These are phyloP conservation scores for Yamadazyma songkhlaensis DNA, from an alignment of 1,139 yeast genomes.

Conservation along the genomic window DNA sequence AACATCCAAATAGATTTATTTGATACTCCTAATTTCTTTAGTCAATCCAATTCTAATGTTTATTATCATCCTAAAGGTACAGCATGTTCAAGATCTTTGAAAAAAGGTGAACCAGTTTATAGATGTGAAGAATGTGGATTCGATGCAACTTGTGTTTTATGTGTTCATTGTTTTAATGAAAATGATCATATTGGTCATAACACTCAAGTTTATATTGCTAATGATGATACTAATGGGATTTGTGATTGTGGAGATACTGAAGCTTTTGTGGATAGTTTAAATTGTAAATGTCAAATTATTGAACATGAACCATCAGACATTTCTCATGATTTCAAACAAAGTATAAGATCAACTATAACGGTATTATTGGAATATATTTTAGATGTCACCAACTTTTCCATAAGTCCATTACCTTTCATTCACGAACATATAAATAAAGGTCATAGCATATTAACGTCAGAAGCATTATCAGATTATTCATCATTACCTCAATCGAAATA, in stretches of 20 bases:
- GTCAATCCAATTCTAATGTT: background rate
- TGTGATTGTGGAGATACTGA: slow-evolving; percentile 94
- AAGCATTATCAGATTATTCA: slow-evolving; percentile 25
- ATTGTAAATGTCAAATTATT: slow-evolving; percentile 44
- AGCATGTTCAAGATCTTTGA: slow-evolving; percentile 63
- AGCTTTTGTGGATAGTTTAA: slow-evolving; percentile 61
- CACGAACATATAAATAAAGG: slow-evolving; percentile 24
- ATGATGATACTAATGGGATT: slow-evolving; percentile 53
- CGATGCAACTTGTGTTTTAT: slow-evolving; percentile 73
- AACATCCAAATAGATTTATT: slow-evolving; percentile 11
- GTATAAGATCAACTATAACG: slow-evolving; percentile 30
- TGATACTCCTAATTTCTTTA: slow-evolving; percentile 5
- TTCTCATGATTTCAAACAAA: slow-evolving; percentile 13
- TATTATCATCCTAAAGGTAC: slow-evolving; percentile 31
- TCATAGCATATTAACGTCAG: slow-evolving; percentile 19
- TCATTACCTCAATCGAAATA: slow-evolving; percentile 28
- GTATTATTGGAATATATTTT: slow-evolving; percentile 47
- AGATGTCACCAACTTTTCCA: slow-evolving; percentile 40
- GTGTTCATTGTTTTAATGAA: slow-evolving; percentile 66
- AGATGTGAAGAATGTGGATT: slow-evolving; percentile 65
- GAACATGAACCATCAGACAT: slow-evolving; percentile 9
- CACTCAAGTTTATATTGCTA: slow-evolving; percentile 51
- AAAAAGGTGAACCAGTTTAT: slow-evolving; percentile 60
- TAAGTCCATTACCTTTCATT: slow-evolving; percentile 34
- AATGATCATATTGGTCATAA: slow-evolving; percentile 65